Evolutionary conservation across 306 rosid genomes (phyloP).

Genomic region (Castanea mollissima): DNA sequence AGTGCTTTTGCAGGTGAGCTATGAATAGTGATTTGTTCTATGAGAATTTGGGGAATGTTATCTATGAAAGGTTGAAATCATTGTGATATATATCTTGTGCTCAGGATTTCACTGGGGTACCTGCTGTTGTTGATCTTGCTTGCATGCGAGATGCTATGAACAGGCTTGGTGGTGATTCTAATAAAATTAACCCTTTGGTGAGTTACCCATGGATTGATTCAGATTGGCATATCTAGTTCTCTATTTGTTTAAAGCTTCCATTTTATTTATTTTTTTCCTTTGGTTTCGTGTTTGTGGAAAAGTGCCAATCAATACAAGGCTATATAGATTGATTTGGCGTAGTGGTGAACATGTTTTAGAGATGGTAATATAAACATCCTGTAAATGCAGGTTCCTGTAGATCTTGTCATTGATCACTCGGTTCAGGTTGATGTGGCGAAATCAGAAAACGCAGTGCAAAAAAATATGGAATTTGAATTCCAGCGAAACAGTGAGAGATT

Average conservation of each 20-base stretch:
- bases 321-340: neutral
- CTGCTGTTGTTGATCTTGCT: slow-evolving; percentile 99
- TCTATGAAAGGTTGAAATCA: slow-evolving; percentile 3
- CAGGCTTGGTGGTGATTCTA: slow-evolving; percentile 83
- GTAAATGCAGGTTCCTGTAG: slow-evolving; percentile 78
- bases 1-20: slow-evolving; percentile 87
- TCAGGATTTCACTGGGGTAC: slow-evolving; percentile 98
- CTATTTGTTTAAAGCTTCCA: neutral
- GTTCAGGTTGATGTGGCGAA: slow-evolving; percentile 97
- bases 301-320: neutral
- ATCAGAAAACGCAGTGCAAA: slow-evolving; percentile 90
- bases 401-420: slow-evolving; percentile 97
- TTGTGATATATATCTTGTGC: slow-evolving; percentile 15
- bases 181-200: slow-evolving; percentile 94
- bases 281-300: neutral
- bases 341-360: neutral
- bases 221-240: neutral
- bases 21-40: neutral
- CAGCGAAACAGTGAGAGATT: slow-evolving; percentile 80
- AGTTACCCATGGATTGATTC: slow-evolving; percentile 23
- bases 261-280: neutral
- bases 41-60: neutral
- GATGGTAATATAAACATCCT: slow-evolving; percentile 17
- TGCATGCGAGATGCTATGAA: slow-evolving; percentile 99
- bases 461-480: slow-evolving; percentile 89